Evolutionary conservation across 345 rosid genomes (phyloP).

Genomic region (Turritis glabra): DNA sequence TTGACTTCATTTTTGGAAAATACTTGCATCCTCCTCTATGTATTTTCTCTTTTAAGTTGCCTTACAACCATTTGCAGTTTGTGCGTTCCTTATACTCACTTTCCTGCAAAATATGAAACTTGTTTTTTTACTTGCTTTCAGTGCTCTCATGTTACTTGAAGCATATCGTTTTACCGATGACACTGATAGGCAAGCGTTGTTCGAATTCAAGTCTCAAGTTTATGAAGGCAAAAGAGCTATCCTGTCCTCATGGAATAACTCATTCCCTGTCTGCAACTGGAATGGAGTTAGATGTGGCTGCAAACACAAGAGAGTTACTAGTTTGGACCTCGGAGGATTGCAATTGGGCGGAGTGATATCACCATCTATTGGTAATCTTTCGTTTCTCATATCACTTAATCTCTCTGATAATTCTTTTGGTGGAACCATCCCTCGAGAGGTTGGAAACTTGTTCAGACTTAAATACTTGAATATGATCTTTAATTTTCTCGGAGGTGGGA

Average conservation of each 20-base stretch:
- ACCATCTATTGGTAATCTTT: conserved; percentile 26
- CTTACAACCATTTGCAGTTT: no score
- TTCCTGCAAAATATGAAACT: no score
- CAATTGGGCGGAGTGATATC: conserved; percentile 24
- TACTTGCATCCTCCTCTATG: no score
- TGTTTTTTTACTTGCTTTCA: no score
- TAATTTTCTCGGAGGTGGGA: not conserved
- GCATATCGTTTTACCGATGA: not conserved
- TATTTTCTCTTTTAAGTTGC: no score
- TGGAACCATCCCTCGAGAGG: not conserved
- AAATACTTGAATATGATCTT: not conserved
- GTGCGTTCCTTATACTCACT: no score
- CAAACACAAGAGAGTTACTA: conserved; percentile 23
- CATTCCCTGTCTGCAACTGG: conserved; percentile 33
- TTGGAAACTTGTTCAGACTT: conserved; percentile 16
- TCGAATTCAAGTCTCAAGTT: conserved; percentile 13
- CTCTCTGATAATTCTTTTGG: not conserved
- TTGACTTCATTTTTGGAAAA: no score
- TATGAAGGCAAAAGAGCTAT: not conserved
- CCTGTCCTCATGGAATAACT: conserved; percentile 37
- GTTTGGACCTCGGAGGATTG: not conserved
- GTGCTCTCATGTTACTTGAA: no score
- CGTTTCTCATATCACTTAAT: not conserved
- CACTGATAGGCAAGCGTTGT: conserved; percentile 10
- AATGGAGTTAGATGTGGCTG: conserved; percentile 28